Evolutionary conservation across 345 rosid genomes (phyloP).

Genomic region (Hirschfeldia incana): DNA sequence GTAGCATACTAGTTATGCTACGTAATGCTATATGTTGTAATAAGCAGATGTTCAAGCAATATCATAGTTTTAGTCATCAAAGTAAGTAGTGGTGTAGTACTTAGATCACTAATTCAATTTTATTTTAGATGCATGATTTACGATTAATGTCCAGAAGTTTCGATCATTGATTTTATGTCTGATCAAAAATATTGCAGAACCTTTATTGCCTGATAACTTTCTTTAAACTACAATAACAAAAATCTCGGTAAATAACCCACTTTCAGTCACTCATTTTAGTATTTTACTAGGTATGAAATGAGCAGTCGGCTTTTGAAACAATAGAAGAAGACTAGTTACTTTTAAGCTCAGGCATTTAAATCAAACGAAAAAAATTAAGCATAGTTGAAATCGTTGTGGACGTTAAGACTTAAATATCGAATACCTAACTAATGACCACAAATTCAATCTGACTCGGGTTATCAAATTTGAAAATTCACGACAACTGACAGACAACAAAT

Average conservation of each 20-base stretch:
- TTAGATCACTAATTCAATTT: not conserved
- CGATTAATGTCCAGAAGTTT: not conserved
- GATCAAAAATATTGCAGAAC: not conserved
- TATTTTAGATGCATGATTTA: not conserved
- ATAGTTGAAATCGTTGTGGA: constrained; percentile 23
- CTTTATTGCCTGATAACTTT: constrained; percentile 15
- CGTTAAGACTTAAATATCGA: constrained; percentile 30
- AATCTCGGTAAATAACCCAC: not conserved
- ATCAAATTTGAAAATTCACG: constrained; percentile 4
- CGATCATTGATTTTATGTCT: not conserved
- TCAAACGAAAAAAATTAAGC: constrained; percentile 3
- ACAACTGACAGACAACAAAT: constrained; percentile 18
- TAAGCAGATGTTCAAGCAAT: not conserved
- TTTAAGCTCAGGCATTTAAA: constrained; percentile 20
- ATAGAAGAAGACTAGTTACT: constrained; percentile 19
- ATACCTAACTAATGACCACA: constrained; percentile 32
- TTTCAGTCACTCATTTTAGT: constrained; percentile 2
- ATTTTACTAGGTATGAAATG: constrained; percentile 2
- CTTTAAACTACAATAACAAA: constrained; percentile 2
- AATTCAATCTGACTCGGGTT: constrained; percentile 8
- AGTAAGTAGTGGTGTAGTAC: not conserved
- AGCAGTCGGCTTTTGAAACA: constrained; percentile 9
- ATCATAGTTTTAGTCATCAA: not conserved
- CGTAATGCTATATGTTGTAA: not conserved
- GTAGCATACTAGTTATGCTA: not conserved